These are phyloP conservation scores for Vitis hybrid DNA, from an alignment of 177 flowering plant genomes.

Conservation along the genomic window DNA sequence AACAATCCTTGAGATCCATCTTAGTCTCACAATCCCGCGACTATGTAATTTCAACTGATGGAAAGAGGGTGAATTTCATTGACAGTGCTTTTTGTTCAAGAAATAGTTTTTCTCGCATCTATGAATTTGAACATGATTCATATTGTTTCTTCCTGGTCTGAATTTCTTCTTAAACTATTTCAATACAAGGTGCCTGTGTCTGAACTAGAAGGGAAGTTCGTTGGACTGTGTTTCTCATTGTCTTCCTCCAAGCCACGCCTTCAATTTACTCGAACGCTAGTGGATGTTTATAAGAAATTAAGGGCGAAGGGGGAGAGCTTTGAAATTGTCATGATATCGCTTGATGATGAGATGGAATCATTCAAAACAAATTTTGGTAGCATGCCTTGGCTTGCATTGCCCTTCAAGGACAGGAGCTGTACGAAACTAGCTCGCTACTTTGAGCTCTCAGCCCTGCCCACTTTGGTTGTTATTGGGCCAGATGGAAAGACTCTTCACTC, in stretches of 20 bases:
- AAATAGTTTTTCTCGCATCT: not conserved
- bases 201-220: constrained; percentile 56
- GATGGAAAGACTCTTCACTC: constrained; percentile 34
- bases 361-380: constrained; percentile 22
- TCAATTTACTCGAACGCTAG: constrained; percentile 35
- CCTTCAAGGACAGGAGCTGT: constrained; percentile 20
- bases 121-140: not conserved
- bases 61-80: constrained; percentile 36
- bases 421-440: constrained; percentile 27
- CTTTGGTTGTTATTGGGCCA: constrained; percentile 28
- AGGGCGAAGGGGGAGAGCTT: constrained; percentile 40
- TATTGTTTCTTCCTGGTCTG: not conserved
- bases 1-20: constrained; percentile 51
- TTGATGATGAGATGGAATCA: constrained; percentile 37
- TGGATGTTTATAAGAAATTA: constrained; percentile 29
- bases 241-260: constrained; percentile 11
- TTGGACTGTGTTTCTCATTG: constrained; percentile 46
- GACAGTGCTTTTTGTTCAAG: not conserved
- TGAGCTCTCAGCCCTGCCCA: constrained; percentile 24
- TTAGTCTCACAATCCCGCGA: constrained; percentile 47
- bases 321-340: constrained; percentile 44
- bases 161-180: not conserved
- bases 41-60: constrained; percentile 51
- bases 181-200: constrained; percentile 40
- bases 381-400: constrained; percentile 51